Evolutionary conservation across 2,329 filamentous ascomycete genomes (phyloP).

Genomic region (Shiraia sp.): DNA sequence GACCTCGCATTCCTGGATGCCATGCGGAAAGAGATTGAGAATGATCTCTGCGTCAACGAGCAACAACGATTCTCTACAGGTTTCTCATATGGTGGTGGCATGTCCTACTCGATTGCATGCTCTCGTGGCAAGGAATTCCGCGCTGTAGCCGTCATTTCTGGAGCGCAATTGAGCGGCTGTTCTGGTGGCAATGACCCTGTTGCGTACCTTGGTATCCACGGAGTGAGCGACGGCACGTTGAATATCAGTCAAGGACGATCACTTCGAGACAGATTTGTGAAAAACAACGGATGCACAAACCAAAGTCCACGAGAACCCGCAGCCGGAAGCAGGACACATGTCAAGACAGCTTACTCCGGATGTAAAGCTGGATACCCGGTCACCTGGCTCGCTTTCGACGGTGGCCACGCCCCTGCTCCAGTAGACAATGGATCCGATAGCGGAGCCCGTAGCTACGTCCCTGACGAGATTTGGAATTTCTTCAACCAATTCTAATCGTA

Average conservation of each 20-base stretch:
- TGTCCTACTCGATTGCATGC: conserved; percentile 50
- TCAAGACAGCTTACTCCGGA: conserved; percentile 19
- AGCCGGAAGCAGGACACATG: conserved; percentile 8
- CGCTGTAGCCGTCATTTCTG: conserved; percentile 42
- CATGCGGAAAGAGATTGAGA: conserved; percentile 46
- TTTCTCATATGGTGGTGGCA: conserved; percentile 51
- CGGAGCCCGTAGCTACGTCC: conserved; percentile 13
- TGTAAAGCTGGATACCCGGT: conserved; percentile 39
- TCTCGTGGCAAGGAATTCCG: conserved; percentile 45
- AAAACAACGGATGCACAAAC: conserved; percentile 42
- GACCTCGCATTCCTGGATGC: conserved; percentile 48
- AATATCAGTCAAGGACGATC: conserved; percentile 35
- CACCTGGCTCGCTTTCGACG: conserved; percentile 30
- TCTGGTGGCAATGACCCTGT: conserved; percentile 27
- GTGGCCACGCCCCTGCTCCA: conserved; percentile 19
- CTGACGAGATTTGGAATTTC: conserved; percentile 16
- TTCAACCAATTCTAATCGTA: conserved; percentile 13
- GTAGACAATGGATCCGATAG: conserved; percentile 16
- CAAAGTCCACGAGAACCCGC: conserved; percentile 18
- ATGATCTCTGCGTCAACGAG: conserved; percentile 49
- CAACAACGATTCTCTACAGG: conserved; percentile 49
- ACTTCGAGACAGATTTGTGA: conserved; percentile 45
- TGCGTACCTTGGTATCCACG: conserved; percentile 47
- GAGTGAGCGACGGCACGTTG: conserved; percentile 43
- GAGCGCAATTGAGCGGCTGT: conserved; percentile 19